These are phyloP conservation scores for Irpex sp. DNA, from an alignment of 1,284 basidiomycete genomes.

Conservation along the genomic window DNA sequence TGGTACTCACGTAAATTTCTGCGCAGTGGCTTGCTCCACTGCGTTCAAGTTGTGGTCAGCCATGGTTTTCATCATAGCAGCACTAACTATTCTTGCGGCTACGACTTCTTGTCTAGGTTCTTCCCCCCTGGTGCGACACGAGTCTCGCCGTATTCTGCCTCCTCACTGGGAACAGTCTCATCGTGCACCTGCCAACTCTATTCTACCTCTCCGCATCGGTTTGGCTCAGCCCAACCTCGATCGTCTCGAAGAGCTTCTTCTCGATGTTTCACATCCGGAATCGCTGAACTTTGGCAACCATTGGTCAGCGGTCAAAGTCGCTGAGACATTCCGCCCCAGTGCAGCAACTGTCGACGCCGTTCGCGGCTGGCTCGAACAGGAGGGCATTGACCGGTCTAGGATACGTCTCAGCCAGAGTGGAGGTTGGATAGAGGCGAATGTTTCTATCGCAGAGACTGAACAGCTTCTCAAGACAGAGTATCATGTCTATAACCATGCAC, in stretches of 20 bases:
- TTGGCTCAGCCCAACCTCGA: conserved; percentile 40
- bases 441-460: conserved; percentile 40
- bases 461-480: conserved; percentile 40
- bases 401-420: conserved; percentile 29
- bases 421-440: conserved; percentile 40
- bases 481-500: conserved; percentile 35
- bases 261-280: conserved; percentile 41
- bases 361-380: conserved; percentile 12
- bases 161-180: conserved; percentile 5
- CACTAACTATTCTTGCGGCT: neutral
- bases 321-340: conserved; percentile 37
- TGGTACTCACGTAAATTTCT: no score
- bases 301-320: conserved; percentile 34
- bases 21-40: no score
- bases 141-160: conserved; percentile 2
- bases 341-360: conserved; percentile 37
- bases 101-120: conserved; percentile 32
- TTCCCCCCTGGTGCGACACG: conserved; percentile 1
- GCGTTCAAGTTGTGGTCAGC: neutral
- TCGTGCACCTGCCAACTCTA: conserved; percentile 23
- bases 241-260: conserved; percentile 34
- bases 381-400: conserved; percentile 29
- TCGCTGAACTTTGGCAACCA: conserved; percentile 38
- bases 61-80: neutral
- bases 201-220: conserved; percentile 41